phyloP scores from a whole-genome alignment of 2,329 filamentous ascomycete species.

The Pyrenochaeta sp. region DNA sequence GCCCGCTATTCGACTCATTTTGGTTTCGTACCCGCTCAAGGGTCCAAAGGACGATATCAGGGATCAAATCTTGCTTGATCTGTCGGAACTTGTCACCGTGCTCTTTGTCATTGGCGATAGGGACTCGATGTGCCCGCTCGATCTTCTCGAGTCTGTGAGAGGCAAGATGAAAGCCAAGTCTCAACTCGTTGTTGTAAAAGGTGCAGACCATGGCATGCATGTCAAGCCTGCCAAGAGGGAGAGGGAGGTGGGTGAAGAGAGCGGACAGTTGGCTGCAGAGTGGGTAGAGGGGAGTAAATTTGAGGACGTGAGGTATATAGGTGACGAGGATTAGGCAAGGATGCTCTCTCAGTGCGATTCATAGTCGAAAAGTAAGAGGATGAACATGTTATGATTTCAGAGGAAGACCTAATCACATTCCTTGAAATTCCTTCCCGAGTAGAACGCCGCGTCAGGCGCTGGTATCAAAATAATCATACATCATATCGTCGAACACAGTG shows the following conservation, averaged over 20 bases:
- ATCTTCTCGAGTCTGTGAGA: constrained; percentile 34
- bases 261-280: constrained; percentile 44
- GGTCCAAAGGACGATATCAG: constrained; percentile 47
- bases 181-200: constrained; percentile 48
- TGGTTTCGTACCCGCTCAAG: constrained; percentile 54
- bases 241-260: constrained; percentile 38
- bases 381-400: no score
- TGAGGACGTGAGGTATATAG: constrained; percentile 13
- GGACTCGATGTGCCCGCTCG: constrained; percentile 34
- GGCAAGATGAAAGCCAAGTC: constrained; percentile 49
- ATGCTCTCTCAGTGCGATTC: not conserved
- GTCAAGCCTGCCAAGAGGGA: constrained; percentile 36
- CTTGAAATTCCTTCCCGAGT: no score
- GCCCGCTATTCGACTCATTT: constrained; percentile 35
- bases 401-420: no score
- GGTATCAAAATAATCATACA: not conserved
- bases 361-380: no score
- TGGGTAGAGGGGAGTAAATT: constrained; percentile 37
- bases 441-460: not conserved
- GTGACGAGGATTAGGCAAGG: not conserved
- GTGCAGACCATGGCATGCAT: constrained; percentile 55
- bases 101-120: constrained; percentile 51
- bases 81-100: constrained; percentile 41
- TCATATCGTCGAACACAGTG: not conserved
- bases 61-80: constrained; percentile 50